Evolutionary conservation across 1,284 basidiomycete species (phyloP), one percentile per base, ranked within the genome.

Genomic region (Melampsora americana): DNA sequence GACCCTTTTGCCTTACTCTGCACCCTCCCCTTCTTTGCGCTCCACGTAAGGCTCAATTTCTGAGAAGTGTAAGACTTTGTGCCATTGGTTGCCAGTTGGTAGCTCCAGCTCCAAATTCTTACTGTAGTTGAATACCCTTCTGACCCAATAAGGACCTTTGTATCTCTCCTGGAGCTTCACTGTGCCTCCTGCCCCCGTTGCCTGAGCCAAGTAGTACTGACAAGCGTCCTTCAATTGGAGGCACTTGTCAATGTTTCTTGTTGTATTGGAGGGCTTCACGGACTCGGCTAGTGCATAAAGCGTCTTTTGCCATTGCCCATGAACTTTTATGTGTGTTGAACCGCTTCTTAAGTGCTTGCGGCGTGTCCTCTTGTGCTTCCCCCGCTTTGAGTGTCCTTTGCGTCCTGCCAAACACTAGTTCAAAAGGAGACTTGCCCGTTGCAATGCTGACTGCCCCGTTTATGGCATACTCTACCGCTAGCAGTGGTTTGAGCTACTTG

Each of bases 351-450:
- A 69, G 11, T 2, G 53, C 12, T 5, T 18, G 30, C 2, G 68
- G 68, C 1, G 3, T 4, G 2, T 59, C 30, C 14, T 16, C 12
- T 23, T 4, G 23, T 12, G 68, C 50, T 1, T 20, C n/a, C 16
- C 18, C 5, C 4, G 50, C 16, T 5, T 18, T 5, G 50, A 53
- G 23, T 4, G 23, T 18, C 5, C 14, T 4, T 5, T 18, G 50
- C 3, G 18, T 5, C 3, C 56, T 14, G 3, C 78, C 78, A 32
- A 72, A 65, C 0, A 77, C 66, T 4, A 79, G 61, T 28, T 78
- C 76, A 60, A 79, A 79, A 1, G 77, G 78, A 2, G 70, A 32
- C 3, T 46, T 23, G n/a, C 79, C 72, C 2, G 78, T 80, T 16
- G 79, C 70, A 3, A 66, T 61, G 64, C 79, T 79, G 30, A 61